These are phyloP conservation scores for Micractinium conductrix DNA, from an alignment of 139 green algal species.

Conservation along the genomic window DNA sequence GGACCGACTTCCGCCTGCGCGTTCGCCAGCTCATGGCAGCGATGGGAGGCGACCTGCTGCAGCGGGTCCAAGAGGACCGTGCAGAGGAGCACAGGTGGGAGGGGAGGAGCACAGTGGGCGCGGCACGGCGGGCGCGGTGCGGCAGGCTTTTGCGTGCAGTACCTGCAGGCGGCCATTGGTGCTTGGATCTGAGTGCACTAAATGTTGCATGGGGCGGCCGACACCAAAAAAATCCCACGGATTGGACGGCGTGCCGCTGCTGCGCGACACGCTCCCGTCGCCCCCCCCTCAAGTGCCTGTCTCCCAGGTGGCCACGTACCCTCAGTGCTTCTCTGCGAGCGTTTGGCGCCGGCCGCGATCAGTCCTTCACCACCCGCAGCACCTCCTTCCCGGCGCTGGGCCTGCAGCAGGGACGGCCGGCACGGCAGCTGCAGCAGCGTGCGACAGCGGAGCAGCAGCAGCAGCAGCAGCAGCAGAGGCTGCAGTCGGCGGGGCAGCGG, in stretches of 20 bases:
- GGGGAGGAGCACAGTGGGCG: neutral
- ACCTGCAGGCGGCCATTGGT: neutral
- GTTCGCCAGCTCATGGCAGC: conserved; percentile 46
- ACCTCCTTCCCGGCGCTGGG: neutral
- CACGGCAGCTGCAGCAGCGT: neutral
- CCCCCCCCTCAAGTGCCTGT: neutral
- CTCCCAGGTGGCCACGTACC: conserved; percentile 13
- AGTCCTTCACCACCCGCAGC: conserved; percentile 24
- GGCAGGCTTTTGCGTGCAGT: too few species aligned
- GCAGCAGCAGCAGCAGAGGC: neutral
- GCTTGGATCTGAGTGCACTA: neutral
- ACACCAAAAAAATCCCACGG: neutral
- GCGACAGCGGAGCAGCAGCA: neutral
- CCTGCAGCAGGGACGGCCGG: neutral
- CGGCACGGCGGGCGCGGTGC: too few species aligned
- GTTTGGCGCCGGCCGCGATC: conserved; percentile 9
- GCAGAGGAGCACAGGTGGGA: conserved; percentile 2
- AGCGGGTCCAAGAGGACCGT: conserved; percentile 50
- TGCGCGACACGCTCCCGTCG: too few species aligned
- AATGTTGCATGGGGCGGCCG: neutral
- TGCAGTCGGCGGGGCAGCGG: neutral
- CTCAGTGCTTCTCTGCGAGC: conserved; percentile 8
- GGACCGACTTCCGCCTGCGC: conserved; percentile 40
- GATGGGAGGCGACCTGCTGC: conserved; percentile 61
- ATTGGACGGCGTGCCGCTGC: too few species aligned